These are phyloP conservation scores for Alternaria gansuensis DNA, from an alignment of 2,329 filamentous ascomycete genomes.

Conservation along the genomic window DNA sequence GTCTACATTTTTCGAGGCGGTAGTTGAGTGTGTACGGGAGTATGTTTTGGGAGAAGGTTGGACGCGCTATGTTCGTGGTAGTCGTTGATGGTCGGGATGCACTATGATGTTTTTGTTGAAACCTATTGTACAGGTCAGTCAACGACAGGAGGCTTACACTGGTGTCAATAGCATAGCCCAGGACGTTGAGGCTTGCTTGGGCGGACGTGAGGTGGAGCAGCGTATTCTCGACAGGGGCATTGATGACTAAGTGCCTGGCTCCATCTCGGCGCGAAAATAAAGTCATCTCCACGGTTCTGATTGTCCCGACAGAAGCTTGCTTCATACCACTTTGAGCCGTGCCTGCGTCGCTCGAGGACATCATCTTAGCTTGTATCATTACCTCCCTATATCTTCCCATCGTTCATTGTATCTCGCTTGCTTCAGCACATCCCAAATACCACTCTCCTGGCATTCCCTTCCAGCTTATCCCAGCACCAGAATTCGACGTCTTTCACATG, in stretches of 20 bases:
- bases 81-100: neutral
- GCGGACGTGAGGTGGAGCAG: neutral
- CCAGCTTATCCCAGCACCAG: neutral
- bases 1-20: neutral
- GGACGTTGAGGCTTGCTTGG: neutral
- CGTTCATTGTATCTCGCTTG: neutral
- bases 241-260: conserved; percentile 7
- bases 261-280: conserved; percentile 2
- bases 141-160: accelerated
- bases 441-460: neutral
- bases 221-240: neutral
- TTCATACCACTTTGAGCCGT: neutral
- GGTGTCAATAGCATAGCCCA: neutral
- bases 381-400: neutral
- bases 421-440: neutral
- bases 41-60: neutral
- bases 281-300: neutral
- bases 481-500: neutral
- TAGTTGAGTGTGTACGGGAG: neutral
- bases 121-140: neutral
- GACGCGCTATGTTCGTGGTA: neutral
- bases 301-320: neutral
- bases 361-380: neutral
- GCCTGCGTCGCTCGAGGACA: neutral
- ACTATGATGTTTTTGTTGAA: too few relatives aligned